Evolutionary conservation across 768 basidiomycete species (phyloP), one percentile per base, ranked within the genome.

Genomic region (Pisolithus orientalis): DNA sequence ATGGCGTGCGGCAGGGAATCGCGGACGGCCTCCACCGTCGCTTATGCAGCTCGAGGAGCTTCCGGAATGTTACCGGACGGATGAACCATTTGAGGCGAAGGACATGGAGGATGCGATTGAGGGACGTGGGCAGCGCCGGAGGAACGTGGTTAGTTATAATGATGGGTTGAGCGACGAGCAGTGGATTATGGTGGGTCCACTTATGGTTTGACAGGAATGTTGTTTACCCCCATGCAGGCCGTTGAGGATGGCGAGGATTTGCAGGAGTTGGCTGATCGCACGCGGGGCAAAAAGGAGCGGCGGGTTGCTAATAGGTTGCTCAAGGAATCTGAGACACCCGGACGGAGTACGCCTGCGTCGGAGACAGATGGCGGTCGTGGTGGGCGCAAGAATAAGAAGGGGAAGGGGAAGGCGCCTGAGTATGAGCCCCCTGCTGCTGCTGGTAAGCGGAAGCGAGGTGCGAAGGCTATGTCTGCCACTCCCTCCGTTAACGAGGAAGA

Each of bases 141-240:
- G 92, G 57, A 90, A 84, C 53, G 78, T 87, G 42, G 91, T 98
- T 55, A 86, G 83, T 63, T 98, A 98, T 64, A 94, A 87, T 53
- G 95, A 97, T 64, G 94, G 94, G 14, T 76, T 98, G 51, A 87
- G 84, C 49, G 95, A 98, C 59, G 95, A 96, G 62, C 86, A 94
- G 59, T 96, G 92, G 87, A 82, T 91, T 31, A 78, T 88, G 78
- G 44, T 45, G 16, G 31, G 44, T 45, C 10, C 13, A 14, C 7
- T 31, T 28, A 5, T 13, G 34, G 5, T 31, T 29, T 9, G 24
- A 13, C 13, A 31, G 6, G 27, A 3, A n/a, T 25, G 13, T 45
- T 31, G 27, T 9, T 31, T 14, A 45, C n/a, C 11, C 21, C 13
- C 13, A 25, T 28, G 25, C 27, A 45, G 44, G 87, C 88, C 48